These are phyloP conservation scores for Trichoderma polysporum DNA, from an alignment of 2,329 filamentous ascomycete genomes.

Conservation along the genomic window DNA sequence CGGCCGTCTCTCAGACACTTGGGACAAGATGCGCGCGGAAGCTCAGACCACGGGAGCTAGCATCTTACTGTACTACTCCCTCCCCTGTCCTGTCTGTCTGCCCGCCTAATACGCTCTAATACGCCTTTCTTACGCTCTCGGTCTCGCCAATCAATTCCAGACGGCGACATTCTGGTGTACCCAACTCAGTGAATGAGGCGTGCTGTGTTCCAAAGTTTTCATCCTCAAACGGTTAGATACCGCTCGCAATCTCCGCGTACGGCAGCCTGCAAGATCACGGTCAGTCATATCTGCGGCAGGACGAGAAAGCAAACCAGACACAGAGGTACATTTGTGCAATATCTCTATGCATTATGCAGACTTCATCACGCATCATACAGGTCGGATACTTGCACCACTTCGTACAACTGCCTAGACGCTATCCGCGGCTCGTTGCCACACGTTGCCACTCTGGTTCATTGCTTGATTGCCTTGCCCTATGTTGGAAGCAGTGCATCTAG, in stretches of 20 bases:
- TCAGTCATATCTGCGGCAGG: neutral
- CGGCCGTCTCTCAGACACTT: neutral
- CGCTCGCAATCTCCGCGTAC: neutral
- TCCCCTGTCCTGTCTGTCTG: neutral
- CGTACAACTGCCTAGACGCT: neutral
- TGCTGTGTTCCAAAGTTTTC: neutral
- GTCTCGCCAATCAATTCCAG: neutral
- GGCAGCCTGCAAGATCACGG: conserved; percentile 6
- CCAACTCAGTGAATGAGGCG: neutral
- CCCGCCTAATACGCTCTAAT: neutral
- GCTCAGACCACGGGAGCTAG: neutral
- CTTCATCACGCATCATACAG: neutral
- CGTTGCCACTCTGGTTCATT: too few relatives aligned
- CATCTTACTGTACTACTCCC: neutral
- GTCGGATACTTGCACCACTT: neutral
- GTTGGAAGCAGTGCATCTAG: neutral
- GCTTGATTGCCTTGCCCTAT: neutral
- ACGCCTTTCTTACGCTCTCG: neutral
- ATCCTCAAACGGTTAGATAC: neutral
- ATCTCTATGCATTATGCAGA: neutral
- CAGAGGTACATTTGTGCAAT: neutral
- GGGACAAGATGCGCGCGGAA: neutral
- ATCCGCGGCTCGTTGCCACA: neutral
- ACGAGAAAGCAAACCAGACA: neutral
- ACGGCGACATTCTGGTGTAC: neutral